These are phyloP conservation scores for Hysterangium stoloniferum DNA, from an alignment of 768 basidiomycete genomes.

Conservation along the genomic window DNA sequence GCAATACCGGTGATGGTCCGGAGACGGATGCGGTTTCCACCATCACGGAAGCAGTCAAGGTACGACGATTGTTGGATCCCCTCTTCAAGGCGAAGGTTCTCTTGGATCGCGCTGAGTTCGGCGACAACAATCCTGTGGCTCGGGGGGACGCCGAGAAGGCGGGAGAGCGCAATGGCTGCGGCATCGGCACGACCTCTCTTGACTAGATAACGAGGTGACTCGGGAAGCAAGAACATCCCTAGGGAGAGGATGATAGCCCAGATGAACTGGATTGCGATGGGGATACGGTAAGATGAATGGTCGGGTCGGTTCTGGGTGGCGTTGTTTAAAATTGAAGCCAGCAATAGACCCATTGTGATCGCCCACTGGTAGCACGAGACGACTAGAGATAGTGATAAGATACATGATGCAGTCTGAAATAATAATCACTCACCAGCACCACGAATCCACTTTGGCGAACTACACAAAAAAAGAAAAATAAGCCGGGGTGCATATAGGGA, in stretches of 20 bases:
- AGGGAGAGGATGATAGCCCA: conserved; percentile 65
- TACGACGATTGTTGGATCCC: conserved; percentile 55
- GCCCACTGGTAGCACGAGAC: conserved; percentile 66
- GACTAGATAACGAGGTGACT: conserved; percentile 73
- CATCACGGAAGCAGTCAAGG: conserved; percentile 48
- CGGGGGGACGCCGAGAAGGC: conserved; percentile 50
- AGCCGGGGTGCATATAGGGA: background rate
- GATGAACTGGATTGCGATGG: conserved; percentile 69
- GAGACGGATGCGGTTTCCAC: conserved; percentile 50
- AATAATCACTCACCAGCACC: conserved; percentile 31
- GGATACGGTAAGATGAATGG: conserved; percentile 51
- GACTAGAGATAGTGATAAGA: conserved; percentile 30
- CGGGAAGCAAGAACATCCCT: conserved; percentile 72
- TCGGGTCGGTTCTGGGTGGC: conserved; percentile 46
- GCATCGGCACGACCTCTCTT: conserved; percentile 53
- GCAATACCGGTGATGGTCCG: conserved; percentile 80
- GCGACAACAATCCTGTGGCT: conserved; percentile 46
- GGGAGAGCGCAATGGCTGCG: conserved; percentile 52
- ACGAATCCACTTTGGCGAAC: conserved; percentile 66
- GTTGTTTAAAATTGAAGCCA: conserved; percentile 63
- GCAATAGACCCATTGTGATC: conserved; percentile 68
- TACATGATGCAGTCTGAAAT: background rate
- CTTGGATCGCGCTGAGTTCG: conserved; percentile 45
- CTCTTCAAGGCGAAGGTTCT: conserved; percentile 56
- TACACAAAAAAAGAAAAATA: conserved; percentile 33